Conservation (phyloP, 192 early-diverging fungal genomes). For the Piromyces sp. region DNA sequence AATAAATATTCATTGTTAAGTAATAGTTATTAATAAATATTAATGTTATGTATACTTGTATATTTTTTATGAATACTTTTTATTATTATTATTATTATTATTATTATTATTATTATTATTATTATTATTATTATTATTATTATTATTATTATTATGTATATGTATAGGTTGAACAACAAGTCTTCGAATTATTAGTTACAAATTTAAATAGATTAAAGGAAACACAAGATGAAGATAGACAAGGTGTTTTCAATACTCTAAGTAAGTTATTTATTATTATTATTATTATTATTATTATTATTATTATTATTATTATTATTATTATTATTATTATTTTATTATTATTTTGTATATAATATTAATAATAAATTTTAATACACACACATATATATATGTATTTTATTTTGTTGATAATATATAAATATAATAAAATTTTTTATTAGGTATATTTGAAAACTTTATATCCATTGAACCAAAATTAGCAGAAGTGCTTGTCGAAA, state of each 20-base stretch:
- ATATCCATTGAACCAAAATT: conserved; percentile 51
- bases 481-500: conserved; percentile 39
- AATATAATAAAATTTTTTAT: too few species aligned
- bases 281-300: not conserved
- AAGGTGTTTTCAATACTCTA: conserved; percentile 71
- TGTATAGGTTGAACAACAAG: conserved; percentile 29
- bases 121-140: conserved; percentile 47
- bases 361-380: too few species aligned
- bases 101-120: too few species aligned
- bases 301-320: too few species aligned
- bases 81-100: too few species aligned
- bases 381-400: not conserved
- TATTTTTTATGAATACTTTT: too few species aligned
- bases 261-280: conserved; percentile 8
- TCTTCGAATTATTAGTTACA: conserved; percentile 59
- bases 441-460: conserved; percentile 68
- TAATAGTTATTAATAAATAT: too few species aligned
- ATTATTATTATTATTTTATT: too few species aligned
- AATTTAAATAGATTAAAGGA: conserved; percentile 48
- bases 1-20: too few species aligned
- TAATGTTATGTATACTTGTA: too few species aligned
- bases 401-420: too few species aligned
- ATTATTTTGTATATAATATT: too few species aligned
- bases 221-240: conserved; percentile 53
- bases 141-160: conserved; percentile 27